A percentile compares a stretch with the other conserved stretches of the same genome.
Conservation (phyloP, 2,329 filamentous ascomycete species). For the Curvularia verruculosa region DNA sequence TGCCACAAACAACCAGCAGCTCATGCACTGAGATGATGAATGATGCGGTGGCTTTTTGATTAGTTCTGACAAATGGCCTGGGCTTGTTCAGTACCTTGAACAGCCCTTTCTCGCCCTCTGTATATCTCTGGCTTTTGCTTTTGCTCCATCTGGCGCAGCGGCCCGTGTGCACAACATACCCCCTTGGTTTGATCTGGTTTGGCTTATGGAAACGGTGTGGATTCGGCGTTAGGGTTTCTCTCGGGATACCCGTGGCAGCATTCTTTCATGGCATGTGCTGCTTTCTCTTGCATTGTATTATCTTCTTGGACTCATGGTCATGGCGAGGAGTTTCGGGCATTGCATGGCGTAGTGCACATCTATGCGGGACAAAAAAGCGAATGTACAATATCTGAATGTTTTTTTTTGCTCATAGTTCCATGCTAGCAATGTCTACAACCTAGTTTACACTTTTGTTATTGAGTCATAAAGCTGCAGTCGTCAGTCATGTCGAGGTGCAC, state of each 20-base stretch:
- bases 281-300: slow-evolving; percentile 33
- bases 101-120: slow-evolving; percentile 23
- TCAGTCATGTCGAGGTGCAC: background rate
- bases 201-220: slow-evolving; percentile 27
- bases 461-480: too few relatives aligned
- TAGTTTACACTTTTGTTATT: background rate
- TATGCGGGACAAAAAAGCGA: slow-evolving; percentile 27
- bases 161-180: slow-evolving; percentile 28
- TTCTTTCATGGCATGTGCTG: slow-evolving; percentile 24
- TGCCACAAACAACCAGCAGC: slow-evolving; percentile 45
- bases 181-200: slow-evolving; percentile 25
- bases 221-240: slow-evolving; percentile 35
- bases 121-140: slow-evolving; percentile 33
- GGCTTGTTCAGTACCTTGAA: slow-evolving; percentile 8
- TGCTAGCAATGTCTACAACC: slow-evolving; percentile 5
- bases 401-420: slow-evolving; percentile 14
- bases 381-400: slow-evolving; percentile 33
- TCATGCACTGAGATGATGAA: slow-evolving; percentile 38
- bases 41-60: slow-evolving; percentile 2
- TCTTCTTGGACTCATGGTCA: slow-evolving; percentile 28
- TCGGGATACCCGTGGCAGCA: slow-evolving; percentile 39
- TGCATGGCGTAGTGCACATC: slow-evolving; percentile 32
- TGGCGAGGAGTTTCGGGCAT: slow-evolving; percentile 40
- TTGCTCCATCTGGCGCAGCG: slow-evolving; percentile 30
- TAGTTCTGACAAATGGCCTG: slow-evolving; percentile 7